phyloP scores from a whole-genome alignment of 108 stramenopile species.

The Nitzschia palea region DNA sequence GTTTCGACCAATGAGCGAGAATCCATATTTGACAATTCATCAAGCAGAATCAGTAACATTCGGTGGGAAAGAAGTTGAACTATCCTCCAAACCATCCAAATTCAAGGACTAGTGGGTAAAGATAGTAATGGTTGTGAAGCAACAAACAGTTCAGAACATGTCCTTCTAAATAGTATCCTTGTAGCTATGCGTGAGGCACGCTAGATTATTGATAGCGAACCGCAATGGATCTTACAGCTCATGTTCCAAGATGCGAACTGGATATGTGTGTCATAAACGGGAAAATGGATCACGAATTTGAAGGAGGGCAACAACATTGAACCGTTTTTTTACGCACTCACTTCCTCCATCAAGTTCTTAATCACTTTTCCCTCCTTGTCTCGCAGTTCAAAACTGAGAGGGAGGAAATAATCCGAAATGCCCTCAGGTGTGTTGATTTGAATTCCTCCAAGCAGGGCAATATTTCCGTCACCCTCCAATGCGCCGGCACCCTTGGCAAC shows the following conservation, averaged over 20 bases:
- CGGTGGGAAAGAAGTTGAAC: slow-evolving; percentile 26
- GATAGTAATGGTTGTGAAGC: neutral
- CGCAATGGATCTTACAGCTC: too few relatives aligned
- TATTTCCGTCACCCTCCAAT: slow-evolving; percentile 46
- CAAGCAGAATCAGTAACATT: neutral
- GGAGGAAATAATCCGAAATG: slow-evolving; percentile 55
- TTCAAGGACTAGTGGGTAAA: slow-evolving; percentile 9
- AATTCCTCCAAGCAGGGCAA: slow-evolving; percentile 58
- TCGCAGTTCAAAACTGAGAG: slow-evolving; percentile 50
- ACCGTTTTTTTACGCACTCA: neutral
- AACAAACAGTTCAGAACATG: neutral
- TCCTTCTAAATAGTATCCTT: too few relatives aligned
- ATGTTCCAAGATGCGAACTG: too few relatives aligned
- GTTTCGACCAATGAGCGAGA: slow-evolving; percentile 83
- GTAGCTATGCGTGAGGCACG: too few relatives aligned
- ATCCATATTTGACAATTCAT: slow-evolving; percentile 64
- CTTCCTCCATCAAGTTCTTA: slow-evolving; percentile 23
- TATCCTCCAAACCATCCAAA: slow-evolving; percentile 18
- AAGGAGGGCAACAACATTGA: too few relatives aligned
- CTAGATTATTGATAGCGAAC: too few relatives aligned
- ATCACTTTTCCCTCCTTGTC: slow-evolving; percentile 38
- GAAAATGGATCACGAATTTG: too few relatives aligned
- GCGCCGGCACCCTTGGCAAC: slow-evolving; percentile 48
- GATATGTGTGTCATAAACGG: too few relatives aligned
- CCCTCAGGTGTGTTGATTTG: slow-evolving; percentile 62